Percentiles rank a stretch among this genome's conserved stretches.
phyloP scores from a whole-genome alignment of 208 protist genomes.

The Crithidia expoeki region DNA sequence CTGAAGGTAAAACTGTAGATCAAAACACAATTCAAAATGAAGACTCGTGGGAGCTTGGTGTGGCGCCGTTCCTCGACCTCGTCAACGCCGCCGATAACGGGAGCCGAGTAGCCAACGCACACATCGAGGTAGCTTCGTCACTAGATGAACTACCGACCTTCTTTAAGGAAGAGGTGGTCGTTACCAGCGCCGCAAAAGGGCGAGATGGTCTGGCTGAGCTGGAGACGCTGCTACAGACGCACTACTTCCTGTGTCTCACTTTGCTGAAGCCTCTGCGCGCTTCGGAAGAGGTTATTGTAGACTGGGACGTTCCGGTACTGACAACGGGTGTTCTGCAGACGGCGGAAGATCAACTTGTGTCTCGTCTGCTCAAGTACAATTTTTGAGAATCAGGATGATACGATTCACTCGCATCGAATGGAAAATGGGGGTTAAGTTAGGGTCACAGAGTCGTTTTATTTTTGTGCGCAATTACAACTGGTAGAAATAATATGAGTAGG shows the following conservation, averaged over 20 bases:
- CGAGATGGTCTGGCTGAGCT: constrained; percentile 35
- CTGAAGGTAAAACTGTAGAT: not conserved
- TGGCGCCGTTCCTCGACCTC: constrained; percentile 82
- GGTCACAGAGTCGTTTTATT: constrained; percentile 2
- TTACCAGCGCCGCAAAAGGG: constrained; percentile 34
- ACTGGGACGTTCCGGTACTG: constrained; percentile 52
- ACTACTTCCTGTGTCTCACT: constrained; percentile 75
- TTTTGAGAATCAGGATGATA: constrained; percentile 33
- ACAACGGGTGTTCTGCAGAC: constrained; percentile 47
- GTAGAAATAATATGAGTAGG: too few species aligned
- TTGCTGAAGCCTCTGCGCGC: constrained; percentile 53
- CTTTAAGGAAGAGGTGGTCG: constrained; percentile 51
- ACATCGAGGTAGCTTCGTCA: constrained; percentile 64
- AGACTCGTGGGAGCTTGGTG: constrained; percentile 53
- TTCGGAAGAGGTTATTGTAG: constrained; percentile 78
- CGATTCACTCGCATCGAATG: too few species aligned
- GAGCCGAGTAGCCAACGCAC: constrained; percentile 56
- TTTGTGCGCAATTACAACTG: too few species aligned
- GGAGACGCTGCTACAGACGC: constrained; percentile 33
- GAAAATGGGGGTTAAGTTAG: not conserved
- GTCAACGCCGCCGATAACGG: constrained; percentile 64
- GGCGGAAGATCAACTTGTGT: constrained; percentile 49
- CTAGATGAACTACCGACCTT: constrained; percentile 73
- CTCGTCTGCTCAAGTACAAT: constrained; percentile 69
- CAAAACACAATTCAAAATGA: not conserved